Percentiles rank a stretch among this genome's conserved stretches.
Evolutionary conservation across 345 rosid genomes (phyloP).

Genomic region (Schrenkiella parvula): DNA sequence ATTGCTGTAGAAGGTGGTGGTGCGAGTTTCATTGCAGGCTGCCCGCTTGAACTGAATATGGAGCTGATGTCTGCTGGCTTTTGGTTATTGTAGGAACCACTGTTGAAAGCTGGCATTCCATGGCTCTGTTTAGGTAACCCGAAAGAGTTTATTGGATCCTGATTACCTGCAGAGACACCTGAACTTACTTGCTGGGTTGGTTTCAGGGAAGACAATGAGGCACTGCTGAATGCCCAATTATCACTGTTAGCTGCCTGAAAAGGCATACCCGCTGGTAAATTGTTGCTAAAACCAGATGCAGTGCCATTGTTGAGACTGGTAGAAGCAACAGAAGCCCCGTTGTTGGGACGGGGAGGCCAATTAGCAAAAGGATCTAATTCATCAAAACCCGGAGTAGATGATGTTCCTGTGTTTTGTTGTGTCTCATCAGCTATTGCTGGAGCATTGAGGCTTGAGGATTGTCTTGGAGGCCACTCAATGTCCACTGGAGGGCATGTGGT

Average conservation of each 20-base stretch:
- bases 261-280: slow-evolving; percentile 24
- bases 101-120: slow-evolving; percentile 32
- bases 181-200: slow-evolving; percentile 38
- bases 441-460: slow-evolving; percentile 37
- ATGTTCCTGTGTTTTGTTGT: slow-evolving; percentile 40
- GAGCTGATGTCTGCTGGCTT: slow-evolving; percentile 65
- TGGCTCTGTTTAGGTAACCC: slow-evolving; percentile 59
- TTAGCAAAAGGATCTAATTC: slow-evolving; percentile 86
- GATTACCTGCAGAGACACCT: slow-evolving; percentile 32
- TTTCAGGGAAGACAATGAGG: slow-evolving; percentile 40
- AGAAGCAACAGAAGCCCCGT: slow-evolving; percentile 31
- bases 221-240: slow-evolving; percentile 53
- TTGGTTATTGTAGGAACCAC: slow-evolving; percentile 39
- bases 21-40: slow-evolving; percentile 68
- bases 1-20: slow-evolving; percentile 79
- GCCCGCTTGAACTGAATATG: slow-evolving; percentile 60
- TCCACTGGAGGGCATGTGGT: slow-evolving; percentile 69
- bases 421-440: slow-evolving; percentile 35
- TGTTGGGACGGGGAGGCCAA: slow-evolving; percentile 74
- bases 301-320: slow-evolving; percentile 46
- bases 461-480: slow-evolving; percentile 87
- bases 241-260: slow-evolving; percentile 28
- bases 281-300: slow-evolving; percentile 30
- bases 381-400: slow-evolving; percentile 48
- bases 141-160: slow-evolving; percentile 42